Evolutionary conservation across 2,329 filamentous ascomycete species (phyloP), one percentile per base, ranked within the genome.

Genomic region (Colletotrichum brevisporum): DNA sequence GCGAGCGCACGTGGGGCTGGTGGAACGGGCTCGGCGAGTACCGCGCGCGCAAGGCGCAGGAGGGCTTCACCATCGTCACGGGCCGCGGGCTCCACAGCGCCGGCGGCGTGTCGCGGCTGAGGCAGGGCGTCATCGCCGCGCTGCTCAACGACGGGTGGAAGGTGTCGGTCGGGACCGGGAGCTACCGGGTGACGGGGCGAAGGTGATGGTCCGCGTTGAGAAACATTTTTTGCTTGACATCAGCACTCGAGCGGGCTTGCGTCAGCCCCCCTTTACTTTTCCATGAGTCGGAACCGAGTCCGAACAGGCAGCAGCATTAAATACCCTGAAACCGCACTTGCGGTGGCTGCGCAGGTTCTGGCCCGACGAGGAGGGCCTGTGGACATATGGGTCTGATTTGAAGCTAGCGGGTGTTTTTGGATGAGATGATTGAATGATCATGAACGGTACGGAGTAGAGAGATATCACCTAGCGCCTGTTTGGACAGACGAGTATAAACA

Each of bases 131-230:
- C n/a, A 90, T 88, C 54, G 91, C 89, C 75, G 91, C 90, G 76
- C 83, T 98, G 50, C 85, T 90, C 47, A 86, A 88, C 52, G 93
- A 95, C 69, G 94, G 94, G 0, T 98, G 95, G 95, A 94, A 89
- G 76, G 84, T 96, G 41, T 89, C 94, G 77, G 86, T 92, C 52
- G 86, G 90, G 51, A 90, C 89, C 31, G 95, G 94, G 0, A 87
- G 88, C 45, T 87, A 95, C 75, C 81, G 90, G 57, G 88, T 98
- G 16, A 89, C 83, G 12, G 95, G 95, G 0, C 79, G 83, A 55
- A 77, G 76, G 63, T 81, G 75, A 76, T 69, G 26, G 54, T 43
- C 43, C 55, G 63, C 41, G 50, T 21, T 45, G 27, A 6, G 16
- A 10, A 16, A 24, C 47, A 51, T 58, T 31, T 9, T 10, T 36